A percentile compares a stretch with the other conserved stretches of the same genome.
These are phyloP conservation scores for Lentinula novae-zelandiae DNA, from an alignment of 1,284 basidiomycete genomes.

Conservation along the genomic window DNA sequence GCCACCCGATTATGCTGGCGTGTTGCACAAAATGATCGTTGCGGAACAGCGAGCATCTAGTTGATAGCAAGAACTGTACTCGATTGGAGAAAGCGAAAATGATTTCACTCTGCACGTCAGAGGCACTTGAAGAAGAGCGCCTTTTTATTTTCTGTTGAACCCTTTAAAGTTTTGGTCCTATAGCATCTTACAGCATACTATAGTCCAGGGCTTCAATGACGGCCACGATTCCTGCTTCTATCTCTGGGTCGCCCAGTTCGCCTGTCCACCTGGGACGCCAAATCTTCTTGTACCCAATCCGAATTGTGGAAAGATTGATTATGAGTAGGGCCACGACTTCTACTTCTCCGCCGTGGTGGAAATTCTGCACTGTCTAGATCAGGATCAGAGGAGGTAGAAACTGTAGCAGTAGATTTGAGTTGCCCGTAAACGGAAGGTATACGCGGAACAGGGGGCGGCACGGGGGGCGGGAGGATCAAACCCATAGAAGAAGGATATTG, in stretches of 20 bases:
- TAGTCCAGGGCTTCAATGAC: background rate
- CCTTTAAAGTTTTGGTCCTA: no score
- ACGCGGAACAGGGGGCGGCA: slow-evolving; percentile 10
- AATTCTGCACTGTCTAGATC: background rate
- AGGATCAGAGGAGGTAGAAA: background rate
- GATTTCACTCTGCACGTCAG: no score
- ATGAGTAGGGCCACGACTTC: background rate
- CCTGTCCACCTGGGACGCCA: no score
- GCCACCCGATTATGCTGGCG: no score
- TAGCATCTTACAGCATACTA: no score
- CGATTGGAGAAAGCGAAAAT: no score
- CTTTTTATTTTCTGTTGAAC: no score
- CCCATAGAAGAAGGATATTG: background rate
- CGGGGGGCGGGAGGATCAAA: background rate
- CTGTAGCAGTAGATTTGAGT: background rate
- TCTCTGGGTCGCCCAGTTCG: background rate
- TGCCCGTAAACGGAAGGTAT: slow-evolving; percentile 5
- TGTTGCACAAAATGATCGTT: no score
- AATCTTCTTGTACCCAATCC: no score
- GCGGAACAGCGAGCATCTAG: no score
- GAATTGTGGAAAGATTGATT: background rate
- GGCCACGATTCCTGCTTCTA: background rate
- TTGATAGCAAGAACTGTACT: no score
- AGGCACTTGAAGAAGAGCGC: no score
- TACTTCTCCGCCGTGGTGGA: background rate